Evolutionary conservation across 768 basidiomycete species (phyloP).

Genomic region (Mycena chlorophos): DNA sequence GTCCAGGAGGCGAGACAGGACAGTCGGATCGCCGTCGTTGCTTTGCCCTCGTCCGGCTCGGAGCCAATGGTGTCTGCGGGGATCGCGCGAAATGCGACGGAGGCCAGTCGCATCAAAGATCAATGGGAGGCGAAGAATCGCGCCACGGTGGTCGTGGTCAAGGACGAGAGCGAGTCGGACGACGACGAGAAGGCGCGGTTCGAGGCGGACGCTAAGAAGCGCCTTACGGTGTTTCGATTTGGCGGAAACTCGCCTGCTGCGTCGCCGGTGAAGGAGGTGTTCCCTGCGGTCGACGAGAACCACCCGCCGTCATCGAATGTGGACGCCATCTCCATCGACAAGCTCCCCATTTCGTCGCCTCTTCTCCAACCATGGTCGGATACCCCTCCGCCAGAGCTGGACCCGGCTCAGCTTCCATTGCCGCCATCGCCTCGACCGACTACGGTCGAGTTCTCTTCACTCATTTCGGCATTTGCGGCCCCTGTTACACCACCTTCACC

Average conservation of each 20-base stretch:
- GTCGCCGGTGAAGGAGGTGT: slow-evolving; percentile 7
- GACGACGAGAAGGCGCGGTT: slow-evolving; percentile 18
- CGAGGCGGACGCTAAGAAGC: slow-evolving; percentile 9
- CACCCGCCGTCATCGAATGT: too few relatives aligned
- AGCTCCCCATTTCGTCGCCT: too few relatives aligned
- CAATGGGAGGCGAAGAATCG: slow-evolving; percentile 52
- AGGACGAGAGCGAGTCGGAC: not conserved
- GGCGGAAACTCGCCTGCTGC: slow-evolving; percentile 27
- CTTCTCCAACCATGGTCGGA: too few relatives aligned
- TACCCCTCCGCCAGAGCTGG: too few relatives aligned
- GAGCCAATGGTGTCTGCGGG: slow-evolving; percentile 15
- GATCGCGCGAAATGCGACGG: slow-evolving; percentile 33
- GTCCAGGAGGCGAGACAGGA: slow-evolving; percentile 41
- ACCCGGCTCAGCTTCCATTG: too few relatives aligned
- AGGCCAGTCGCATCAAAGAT: slow-evolving; percentile 54
- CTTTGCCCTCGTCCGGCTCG: too few relatives aligned
- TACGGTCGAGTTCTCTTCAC: too few relatives aligned
- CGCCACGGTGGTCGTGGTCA: not conserved
- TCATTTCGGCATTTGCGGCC: too few relatives aligned
- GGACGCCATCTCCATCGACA: too few relatives aligned
- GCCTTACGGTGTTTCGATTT: slow-evolving; percentile 39
- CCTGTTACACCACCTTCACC: too few relatives aligned
- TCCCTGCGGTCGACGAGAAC: too few relatives aligned
- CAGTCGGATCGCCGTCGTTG: slow-evolving; percentile 38
- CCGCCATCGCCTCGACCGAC: too few relatives aligned